These are phyloP conservation scores for Macrolepiota dolichaula DNA, from an alignment of 768 basidiomycete species.

Conservation along the genomic window DNA sequence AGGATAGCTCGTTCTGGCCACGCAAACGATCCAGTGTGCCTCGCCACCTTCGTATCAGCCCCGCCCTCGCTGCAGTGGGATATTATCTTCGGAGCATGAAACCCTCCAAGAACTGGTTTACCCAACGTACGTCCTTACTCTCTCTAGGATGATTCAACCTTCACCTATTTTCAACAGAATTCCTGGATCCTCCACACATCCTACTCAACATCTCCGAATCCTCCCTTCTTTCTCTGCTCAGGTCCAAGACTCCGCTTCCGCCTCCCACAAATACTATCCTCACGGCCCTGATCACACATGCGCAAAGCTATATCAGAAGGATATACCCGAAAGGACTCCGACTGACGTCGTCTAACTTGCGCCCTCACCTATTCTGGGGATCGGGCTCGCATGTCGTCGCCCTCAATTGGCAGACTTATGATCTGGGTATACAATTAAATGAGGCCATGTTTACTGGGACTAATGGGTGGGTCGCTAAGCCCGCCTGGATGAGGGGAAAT, in stretches of 20 bases:
- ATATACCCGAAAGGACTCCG: slow-evolving; percentile 59
- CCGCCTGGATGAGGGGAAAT: slow-evolving; percentile 8
- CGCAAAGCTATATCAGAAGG: slow-evolving; percentile 43
- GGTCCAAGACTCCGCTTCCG: neutral
- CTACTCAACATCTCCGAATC: slow-evolving; percentile 64
- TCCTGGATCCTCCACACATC: slow-evolving; percentile 42
- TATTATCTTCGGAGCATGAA: slow-evolving; percentile 65
- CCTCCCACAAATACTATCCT: slow-evolving; percentile 14
- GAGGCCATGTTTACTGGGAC: slow-evolving; percentile 61
- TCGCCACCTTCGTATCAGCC: slow-evolving; percentile 2
- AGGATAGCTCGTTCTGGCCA: slow-evolving; percentile 9
- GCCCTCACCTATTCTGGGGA: slow-evolving; percentile 51
- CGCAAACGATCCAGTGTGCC: neutral
- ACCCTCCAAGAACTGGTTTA: slow-evolving; percentile 48
- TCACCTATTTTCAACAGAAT: slow-evolving; percentile 21
- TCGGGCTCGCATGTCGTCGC: slow-evolving; percentile 55
- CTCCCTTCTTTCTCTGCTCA: slow-evolving; percentile 31
- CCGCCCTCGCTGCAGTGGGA: slow-evolving; percentile 46
- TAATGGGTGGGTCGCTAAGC: slow-evolving; percentile 44
- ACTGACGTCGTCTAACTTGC: slow-evolving; percentile 51
- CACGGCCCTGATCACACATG: slow-evolving; percentile 36
- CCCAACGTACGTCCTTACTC: slow-evolving; percentile 26
- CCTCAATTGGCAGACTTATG: slow-evolving; percentile 64
- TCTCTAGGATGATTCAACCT: neutral
- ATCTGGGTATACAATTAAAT: slow-evolving; percentile 55